Evolutionary conservation across 2,329 filamentous ascomycete genomes (phyloP).

Genomic region (Penicillium sp.): DNA sequence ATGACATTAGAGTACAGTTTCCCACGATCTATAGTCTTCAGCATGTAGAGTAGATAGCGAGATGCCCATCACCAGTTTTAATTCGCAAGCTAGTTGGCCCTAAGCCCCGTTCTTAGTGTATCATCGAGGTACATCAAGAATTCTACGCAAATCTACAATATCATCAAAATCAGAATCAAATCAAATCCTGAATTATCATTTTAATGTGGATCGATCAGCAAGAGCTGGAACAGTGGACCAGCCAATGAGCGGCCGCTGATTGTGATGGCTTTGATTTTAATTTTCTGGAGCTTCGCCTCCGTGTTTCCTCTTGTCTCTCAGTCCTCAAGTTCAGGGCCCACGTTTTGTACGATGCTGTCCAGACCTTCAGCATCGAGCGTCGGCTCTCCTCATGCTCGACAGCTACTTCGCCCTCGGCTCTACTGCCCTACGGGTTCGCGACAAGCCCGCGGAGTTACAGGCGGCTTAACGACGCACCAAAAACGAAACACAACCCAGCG

Average conservation of each 20-base stretch:
- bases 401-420: constrained; percentile 22
- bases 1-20: background rate
- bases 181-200: background rate
- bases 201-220: background rate
- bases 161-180: too few species aligned
- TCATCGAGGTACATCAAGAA: background rate
- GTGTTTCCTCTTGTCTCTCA: constrained; percentile 18
- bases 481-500: constrained; percentile 13
- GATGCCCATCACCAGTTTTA: too few species aligned
- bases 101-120: background rate
- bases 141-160: background rate
- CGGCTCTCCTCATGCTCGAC: constrained; percentile 26
- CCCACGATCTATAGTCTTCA: background rate
- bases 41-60: background rate
- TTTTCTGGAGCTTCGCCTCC: constrained; percentile 22
- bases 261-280: constrained; percentile 29
- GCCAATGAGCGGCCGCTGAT: constrained; percentile 30
- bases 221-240: background rate
- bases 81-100: background rate
- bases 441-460: constrained; percentile 25
- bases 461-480: constrained; percentile 16
- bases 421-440: constrained; percentile 20
- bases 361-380: constrained; percentile 28
- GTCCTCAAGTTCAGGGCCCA: constrained; percentile 9
- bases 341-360: constrained; percentile 31